Conservation (phyloP, 345 rosid species). For the Syzygium jambos region DNA sequence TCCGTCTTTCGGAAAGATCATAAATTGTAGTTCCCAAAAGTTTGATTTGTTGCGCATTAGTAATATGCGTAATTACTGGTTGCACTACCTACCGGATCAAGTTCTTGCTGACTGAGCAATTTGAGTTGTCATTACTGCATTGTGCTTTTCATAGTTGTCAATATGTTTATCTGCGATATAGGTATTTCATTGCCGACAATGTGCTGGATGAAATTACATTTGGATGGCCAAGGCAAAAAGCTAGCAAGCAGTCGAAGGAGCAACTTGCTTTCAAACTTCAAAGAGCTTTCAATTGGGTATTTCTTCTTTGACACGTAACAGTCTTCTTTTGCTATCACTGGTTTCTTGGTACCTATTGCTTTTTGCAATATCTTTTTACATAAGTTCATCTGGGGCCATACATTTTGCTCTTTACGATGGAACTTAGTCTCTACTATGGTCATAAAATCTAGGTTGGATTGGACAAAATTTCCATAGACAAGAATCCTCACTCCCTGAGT, state of each 20-base stretch:
- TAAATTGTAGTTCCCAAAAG: neutral
- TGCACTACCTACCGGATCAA: neutral
- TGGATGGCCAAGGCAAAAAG: constrained; percentile 91
- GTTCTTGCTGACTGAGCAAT: neutral
- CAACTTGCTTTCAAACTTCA: constrained; percentile 63
- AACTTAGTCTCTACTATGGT: constrained; percentile 1
- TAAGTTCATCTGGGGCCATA: neutral
- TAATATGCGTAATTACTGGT: neutral
- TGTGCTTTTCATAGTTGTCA: neutral
- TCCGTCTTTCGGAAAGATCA: neutral
- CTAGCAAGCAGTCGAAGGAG: constrained; percentile 51
- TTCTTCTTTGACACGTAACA: constrained; percentile 1
- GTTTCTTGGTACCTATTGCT: neutral
- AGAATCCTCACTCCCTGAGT: constrained; percentile 82
- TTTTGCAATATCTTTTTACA: neutral
- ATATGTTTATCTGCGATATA: neutral
- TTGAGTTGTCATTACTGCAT: neutral
- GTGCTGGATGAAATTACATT: constrained; percentile 79
- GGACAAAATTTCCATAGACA: constrained; percentile 63
- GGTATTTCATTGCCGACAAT: constrained; percentile 85
- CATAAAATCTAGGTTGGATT: constrained; percentile 65
- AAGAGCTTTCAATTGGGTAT: constrained; percentile 83
- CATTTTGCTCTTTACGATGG: neutral
- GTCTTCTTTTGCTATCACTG: neutral
- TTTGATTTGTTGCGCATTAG: neutral